A percentile compares a stretch with the other conserved stretches of the same genome.
phyloP scores from a whole-genome alignment of 192 early-diverging fungal genomes.

The Lobosporangium transversale region DNA sequence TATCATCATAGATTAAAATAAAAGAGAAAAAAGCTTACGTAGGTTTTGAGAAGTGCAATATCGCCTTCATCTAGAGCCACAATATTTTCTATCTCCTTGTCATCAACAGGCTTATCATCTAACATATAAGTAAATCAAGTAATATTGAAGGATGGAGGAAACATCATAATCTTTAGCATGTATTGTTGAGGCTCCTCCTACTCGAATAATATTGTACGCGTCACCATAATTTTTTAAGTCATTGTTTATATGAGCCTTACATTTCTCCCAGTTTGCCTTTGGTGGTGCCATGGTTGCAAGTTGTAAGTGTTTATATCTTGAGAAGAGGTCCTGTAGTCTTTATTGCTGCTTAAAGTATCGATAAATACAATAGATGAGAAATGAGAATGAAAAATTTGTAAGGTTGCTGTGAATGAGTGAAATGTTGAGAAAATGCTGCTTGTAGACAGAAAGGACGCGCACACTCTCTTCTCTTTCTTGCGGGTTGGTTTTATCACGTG shows the following conservation, averaged over 20 bases:
- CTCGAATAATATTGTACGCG: not conserved
- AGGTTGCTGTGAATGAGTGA: no score
- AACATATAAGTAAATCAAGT: not conserved
- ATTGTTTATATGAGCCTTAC: no score
- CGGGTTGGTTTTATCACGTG: no score
- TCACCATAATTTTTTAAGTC: constrained; percentile 12
- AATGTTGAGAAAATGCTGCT: no score
- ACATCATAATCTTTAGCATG: not conserved
- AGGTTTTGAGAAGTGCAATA: constrained; percentile 92
- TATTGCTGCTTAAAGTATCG: no score
- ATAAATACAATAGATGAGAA: no score
- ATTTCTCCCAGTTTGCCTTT: constrained; percentile 98
- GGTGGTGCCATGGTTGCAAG: constrained; percentile 73
- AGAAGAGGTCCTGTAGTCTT: no score
- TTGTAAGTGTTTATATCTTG: no score
- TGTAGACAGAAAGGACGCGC: no score
- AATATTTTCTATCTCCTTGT: constrained; percentile 86
- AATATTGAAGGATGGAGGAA: not conserved
- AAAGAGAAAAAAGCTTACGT: constrained; percentile 63
- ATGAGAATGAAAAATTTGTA: no score
- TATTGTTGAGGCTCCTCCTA: not conserved
- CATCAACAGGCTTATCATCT: constrained; percentile 86
- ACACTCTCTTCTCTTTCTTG: no score
- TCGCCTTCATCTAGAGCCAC: constrained; percentile 93
- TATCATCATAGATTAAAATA: not conserved